Evolutionary conservation across 805 yeast species (phyloP).

Genomic region (Candida tammaniensis): DNA sequence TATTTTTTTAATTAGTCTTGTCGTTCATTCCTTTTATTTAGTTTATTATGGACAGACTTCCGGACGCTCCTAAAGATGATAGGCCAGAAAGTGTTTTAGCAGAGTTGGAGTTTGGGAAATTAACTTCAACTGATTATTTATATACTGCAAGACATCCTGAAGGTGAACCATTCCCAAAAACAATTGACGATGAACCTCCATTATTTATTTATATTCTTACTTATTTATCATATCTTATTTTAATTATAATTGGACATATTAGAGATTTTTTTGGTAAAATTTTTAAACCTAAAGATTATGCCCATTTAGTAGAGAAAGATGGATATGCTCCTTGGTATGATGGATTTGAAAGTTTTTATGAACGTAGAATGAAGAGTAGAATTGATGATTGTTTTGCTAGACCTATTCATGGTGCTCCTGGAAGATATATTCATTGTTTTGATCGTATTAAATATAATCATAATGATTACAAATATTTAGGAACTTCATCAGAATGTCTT

Average conservation of each 20-base stretch:
- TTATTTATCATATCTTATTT: constrained; percentile 76
- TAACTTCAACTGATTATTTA: constrained; percentile 63
- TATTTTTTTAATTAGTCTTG: too few relatives aligned
- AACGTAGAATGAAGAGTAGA: constrained; percentile 86
- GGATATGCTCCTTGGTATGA: constrained; percentile 97
- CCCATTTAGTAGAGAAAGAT: constrained; percentile 67
- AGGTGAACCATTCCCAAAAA: constrained; percentile 57
- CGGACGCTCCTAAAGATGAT: constrained; percentile 37
- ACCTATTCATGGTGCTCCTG: constrained; percentile 98
- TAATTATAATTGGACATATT: constrained; percentile 85
- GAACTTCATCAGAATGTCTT: constrained; percentile 71
- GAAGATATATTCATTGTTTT: constrained; percentile 79
- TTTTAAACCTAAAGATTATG: constrained; percentile 64
- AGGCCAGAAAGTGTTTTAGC: constrained; percentile 30
- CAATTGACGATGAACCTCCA: constrained; percentile 83
- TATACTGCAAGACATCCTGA: constrained; percentile 58
- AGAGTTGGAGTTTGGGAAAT: constrained; percentile 71
- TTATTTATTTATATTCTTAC: constrained; percentile 76
- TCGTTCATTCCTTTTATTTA: not conserved
- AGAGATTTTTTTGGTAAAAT: constrained; percentile 83
- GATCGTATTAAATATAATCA: constrained; percentile 71
- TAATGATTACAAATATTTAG: constrained; percentile 66
- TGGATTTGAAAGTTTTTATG: constrained; percentile 89
- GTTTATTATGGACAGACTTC: constrained; percentile 29
- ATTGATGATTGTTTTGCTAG: constrained; percentile 93